Conservation (phyloP, 306 rosid species). For the Lagenaria siceraria region DNA sequence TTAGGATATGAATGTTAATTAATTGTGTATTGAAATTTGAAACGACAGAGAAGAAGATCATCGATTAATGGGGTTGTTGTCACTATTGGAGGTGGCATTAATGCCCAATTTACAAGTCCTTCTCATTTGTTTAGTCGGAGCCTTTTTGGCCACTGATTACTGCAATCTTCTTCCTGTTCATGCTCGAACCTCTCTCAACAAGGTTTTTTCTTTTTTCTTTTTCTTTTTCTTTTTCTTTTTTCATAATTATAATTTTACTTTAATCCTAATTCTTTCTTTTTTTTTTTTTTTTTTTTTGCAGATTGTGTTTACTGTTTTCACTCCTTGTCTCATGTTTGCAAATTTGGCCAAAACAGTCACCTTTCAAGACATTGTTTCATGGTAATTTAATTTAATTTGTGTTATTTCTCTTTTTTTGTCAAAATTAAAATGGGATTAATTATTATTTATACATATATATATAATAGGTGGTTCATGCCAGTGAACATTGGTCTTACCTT, state of each 20-base stretch:
- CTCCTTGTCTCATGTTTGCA: constrained; percentile 70
- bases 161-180: constrained; percentile 43
- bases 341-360: constrained; percentile 60
- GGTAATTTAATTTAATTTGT: constrained; percentile 23
- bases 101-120: constrained; percentile 72
- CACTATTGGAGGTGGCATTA: constrained; percentile 51
- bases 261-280: too few species aligned
- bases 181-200: constrained; percentile 54
- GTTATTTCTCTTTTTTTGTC: too few species aligned
- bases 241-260: neutral
- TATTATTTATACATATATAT: too few species aligned
- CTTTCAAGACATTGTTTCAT: constrained; percentile 66
- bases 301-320: constrained; percentile 69
- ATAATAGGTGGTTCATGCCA: constrained; percentile 92
- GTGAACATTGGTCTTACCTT: constrained; percentile 64
- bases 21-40: too few species aligned
- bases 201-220: constrained; percentile 18
- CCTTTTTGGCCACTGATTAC: constrained; percentile 48
- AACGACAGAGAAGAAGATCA: too few species aligned
- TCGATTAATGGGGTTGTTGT: constrained; percentile 58
- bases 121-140: constrained; percentile 58
- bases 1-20: too few species aligned
- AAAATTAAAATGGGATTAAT: too few species aligned
- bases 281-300: constrained; percentile 9
- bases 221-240: neutral